Percentiles rank a stretch among this genome's conserved stretches.
These are phyloP conservation scores for Leccinum longicurvipes DNA, from an alignment of 768 basidiomycete species.

Conservation along the genomic window DNA sequence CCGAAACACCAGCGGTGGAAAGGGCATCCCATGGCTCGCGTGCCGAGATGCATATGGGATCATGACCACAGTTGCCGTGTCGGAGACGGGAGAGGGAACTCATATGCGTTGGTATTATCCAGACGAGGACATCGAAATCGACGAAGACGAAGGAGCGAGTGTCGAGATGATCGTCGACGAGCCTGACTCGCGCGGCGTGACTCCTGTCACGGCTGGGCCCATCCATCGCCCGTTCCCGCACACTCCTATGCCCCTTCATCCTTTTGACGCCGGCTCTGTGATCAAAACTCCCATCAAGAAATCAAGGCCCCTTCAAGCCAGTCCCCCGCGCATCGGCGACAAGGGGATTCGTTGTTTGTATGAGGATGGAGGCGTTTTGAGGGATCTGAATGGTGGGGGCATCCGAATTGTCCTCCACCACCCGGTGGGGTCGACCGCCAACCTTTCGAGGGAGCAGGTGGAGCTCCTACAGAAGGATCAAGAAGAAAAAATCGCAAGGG, in stretches of 20 bases:
- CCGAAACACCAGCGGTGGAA: background rate
- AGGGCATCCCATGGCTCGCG: conserved; percentile 14
- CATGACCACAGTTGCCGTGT: conserved; percentile 13
- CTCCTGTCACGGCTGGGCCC: background rate
- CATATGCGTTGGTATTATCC: conserved; percentile 22
- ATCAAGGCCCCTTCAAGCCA: conserved; percentile 24
- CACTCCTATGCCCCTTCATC: conserved; percentile 18
- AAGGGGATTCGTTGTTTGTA: conserved; percentile 24
- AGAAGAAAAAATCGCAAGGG: conserved; percentile 4
- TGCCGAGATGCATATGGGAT: conserved; percentile 15
- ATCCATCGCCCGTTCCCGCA: conserved; percentile 9
- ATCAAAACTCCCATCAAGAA: conserved; percentile 29
- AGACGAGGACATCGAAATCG: conserved; percentile 1
- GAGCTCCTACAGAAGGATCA: conserved; percentile 14
- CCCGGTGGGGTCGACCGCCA: conserved; percentile 18
- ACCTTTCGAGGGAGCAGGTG: conserved; percentile 27
- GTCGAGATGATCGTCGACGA: conserved; percentile 14
- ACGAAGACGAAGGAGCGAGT: conserved; percentile 8
- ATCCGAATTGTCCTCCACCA: conserved; percentile 21
- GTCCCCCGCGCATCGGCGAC: conserved; percentile 29
- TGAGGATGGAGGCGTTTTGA: conserved; percentile 9
- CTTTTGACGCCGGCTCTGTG: conserved; percentile 32
- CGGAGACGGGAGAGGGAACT: conserved; percentile 20
- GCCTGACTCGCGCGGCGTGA: conserved; percentile 10
- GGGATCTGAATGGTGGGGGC: conserved; percentile 8